Evolutionary conservation across 2,329 filamentous ascomycete genomes (phyloP), one percentile per base, ranked within the genome.

Genomic region (Penicillium sp.): DNA sequence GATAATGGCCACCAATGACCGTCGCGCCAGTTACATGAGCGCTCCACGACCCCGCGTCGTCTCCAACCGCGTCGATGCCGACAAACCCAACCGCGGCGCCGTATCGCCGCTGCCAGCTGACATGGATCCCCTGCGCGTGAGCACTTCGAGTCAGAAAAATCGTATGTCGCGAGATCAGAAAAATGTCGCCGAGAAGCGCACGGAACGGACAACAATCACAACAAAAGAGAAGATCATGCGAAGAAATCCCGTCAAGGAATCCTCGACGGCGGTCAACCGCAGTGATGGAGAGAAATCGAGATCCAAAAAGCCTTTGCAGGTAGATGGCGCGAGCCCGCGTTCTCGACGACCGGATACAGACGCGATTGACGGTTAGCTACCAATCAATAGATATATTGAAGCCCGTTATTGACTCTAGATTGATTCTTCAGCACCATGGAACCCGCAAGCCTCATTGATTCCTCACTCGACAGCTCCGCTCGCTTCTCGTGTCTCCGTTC

Each of bases 381-480:
- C 5, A 22, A 9, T 9, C 5, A 22, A 22, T 22, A 9, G 5
- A 5, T 9, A 9, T 22, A 22, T 22, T 22, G 18, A 22, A 22
- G 18, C 18, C 9, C 5, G 5, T 22, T 22, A 22, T 22, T 22
- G 18, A 22, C 18, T 22, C 18, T 22, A 9, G n/a, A n/a, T n/a
- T n/a, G n/a, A n/a, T n/a, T n/a, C 18, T 22, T 5, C 50, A 63
- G 66, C 59, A 35, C 63, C 71, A 56, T 96, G 92, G 92, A 81
- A 79, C 39, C 90, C 92, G 0, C 77, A 86, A 58, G 90, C 80
- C 6, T 82, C 76, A 1, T 69, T 96, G 14, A 71, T 89, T 41
- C 77, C 85, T 32, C 76, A 79, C 43, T 79, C 79, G 6, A 75
- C 76, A 15, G 80, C 80, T 13, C 90, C 90, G 2, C 69, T 94